Evolutionary conservation across 2,329 filamentous ascomycete genomes (phyloP), one percentile per base, ranked within the genome.

Genomic region (Orbilia oligospora): DNA sequence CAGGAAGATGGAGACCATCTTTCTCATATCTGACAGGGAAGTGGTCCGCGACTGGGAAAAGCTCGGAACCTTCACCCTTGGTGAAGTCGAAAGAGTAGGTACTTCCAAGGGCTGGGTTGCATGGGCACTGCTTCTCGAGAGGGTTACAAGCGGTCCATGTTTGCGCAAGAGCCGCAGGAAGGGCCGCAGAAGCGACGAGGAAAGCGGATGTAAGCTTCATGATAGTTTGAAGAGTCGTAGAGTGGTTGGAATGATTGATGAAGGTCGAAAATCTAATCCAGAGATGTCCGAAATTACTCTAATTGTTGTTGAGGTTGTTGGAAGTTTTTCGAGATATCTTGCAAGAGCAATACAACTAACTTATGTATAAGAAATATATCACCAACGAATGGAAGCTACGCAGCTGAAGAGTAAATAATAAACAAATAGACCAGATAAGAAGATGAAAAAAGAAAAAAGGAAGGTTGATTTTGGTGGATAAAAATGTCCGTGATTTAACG

Each of bases 1-100:
- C 91, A 20, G 93, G 94, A 84, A 99, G 97, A n/a, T 89, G 89
- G 38, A 89, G 94, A 76, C 96, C 96, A 83, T 94, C 89, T 72
- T 87, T 87, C 83, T 88, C 89, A 86, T 97, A 98, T 0, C 90
- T 90, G 3, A 92, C 90, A n/a, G 87, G 87, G 70, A 92, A 91
- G 5, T 91, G 64, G 94, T 94, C 33, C 87, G 85, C 80, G 5
- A 44, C 92, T 92, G 81, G 91, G 87, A 48, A 89, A 91, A 77
- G 1, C 2, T 61, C 61, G 46, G 67, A 71, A 16, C 30, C 61
- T 36, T 70, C 51, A 20, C 73, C 73, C 41, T 71, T 71, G 49
- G 41, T 71, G 67, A 77, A 77, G 56, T 77, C 73, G 53, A 41
- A 71, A 12, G 67, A 56, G 49, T 82, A 82, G 46, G 76, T 81